These are phyloP conservation scores for Chaetomium sp. DNA, from an alignment of 2,329 filamentous ascomycete genomes.

Conservation along the genomic window DNA sequence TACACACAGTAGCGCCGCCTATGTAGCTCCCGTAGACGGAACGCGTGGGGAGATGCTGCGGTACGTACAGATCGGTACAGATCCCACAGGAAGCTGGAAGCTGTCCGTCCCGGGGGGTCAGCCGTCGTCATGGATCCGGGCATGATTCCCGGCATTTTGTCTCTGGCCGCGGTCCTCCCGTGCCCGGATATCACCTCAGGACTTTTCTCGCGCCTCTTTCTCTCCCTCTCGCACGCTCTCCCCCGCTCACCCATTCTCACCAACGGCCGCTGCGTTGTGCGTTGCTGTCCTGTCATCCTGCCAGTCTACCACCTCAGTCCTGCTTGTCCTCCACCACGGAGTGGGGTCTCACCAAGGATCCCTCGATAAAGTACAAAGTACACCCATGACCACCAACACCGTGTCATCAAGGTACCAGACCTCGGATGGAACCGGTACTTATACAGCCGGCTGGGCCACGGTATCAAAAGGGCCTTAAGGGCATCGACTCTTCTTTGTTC, in stretches of 20 bases:
- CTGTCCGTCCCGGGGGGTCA: not conserved
- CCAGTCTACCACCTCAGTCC: too few relatives aligned
- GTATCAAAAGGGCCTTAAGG: not conserved
- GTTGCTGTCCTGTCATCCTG: too few relatives aligned
- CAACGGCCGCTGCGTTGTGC: too few relatives aligned
- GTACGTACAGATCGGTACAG: too few relatives aligned
- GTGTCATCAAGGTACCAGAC: not conserved
- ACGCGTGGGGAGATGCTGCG: not conserved
- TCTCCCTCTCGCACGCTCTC: too few relatives aligned
- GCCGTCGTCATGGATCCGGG: conserved; percentile 13
- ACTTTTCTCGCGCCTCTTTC: too few relatives aligned
- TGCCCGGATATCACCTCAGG: conserved; percentile 10
- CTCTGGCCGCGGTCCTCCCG: not conserved
- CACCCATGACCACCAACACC: conserved; percentile 4
- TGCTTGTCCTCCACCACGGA: too few relatives aligned
- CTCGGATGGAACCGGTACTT: conserved; percentile 5
- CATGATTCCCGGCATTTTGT: not conserved
- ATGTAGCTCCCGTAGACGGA: not conserved
- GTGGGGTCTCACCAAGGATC: conserved; percentile 13
- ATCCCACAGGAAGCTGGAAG: too few relatives aligned
- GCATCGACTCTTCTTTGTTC: not conserved
- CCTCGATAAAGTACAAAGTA: conserved; percentile 5
- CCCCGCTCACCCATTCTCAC: too few relatives aligned
- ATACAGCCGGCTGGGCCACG: not conserved
- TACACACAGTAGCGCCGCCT: too few relatives aligned